Percentiles rank a stretch among this genome's conserved stretches.
These are phyloP conservation scores for Corynascus novoguineensis DNA, from an alignment of 495 filamentous ascomycete species.

Conservation along the genomic window DNA sequence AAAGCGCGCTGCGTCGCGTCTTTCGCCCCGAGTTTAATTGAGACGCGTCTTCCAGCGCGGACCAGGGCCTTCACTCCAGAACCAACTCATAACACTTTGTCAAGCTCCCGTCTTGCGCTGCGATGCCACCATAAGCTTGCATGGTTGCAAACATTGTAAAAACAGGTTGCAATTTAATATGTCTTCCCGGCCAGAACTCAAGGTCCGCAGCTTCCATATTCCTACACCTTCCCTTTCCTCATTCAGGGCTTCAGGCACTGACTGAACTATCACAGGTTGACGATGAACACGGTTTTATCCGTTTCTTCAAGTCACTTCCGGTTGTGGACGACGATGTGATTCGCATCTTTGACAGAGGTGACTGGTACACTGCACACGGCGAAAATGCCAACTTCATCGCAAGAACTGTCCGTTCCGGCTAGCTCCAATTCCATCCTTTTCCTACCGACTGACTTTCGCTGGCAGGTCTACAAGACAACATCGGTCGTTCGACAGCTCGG, in stretches of 20 bases:
- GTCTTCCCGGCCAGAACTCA: constrained; percentile 88
- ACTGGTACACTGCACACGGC: constrained; percentile 93
- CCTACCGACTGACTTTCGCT: background rate
- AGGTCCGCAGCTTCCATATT: constrained; percentile 46
- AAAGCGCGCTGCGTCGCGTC: constrained; percentile 21
- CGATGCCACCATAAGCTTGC: constrained; percentile 1
- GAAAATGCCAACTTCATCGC: constrained; percentile 92
- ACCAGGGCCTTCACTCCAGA: background rate
- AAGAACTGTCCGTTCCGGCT: constrained; percentile 52
- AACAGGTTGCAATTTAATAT: constrained; percentile 43
- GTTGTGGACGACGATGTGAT: constrained; percentile 63
- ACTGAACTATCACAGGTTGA: constrained; percentile 59
- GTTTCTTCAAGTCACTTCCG: constrained; percentile 80
- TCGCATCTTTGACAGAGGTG: constrained; percentile 88
- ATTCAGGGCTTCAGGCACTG: constrained; percentile 8
- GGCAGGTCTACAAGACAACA: constrained; percentile 89
- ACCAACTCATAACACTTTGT: background rate
- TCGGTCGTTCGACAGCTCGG: constrained; percentile 89
- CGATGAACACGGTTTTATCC: constrained; percentile 93
- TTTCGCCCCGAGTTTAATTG: constrained; percentile 15
- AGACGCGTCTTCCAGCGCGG: constrained; percentile 22
- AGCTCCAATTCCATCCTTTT: background rate
- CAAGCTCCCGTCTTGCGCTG: background rate
- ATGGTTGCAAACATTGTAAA: background rate
- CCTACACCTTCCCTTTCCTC: background rate